Conservation (phyloP, 2,329 filamentous ascomycete species). For the Ophiostoma piceae region DNA sequence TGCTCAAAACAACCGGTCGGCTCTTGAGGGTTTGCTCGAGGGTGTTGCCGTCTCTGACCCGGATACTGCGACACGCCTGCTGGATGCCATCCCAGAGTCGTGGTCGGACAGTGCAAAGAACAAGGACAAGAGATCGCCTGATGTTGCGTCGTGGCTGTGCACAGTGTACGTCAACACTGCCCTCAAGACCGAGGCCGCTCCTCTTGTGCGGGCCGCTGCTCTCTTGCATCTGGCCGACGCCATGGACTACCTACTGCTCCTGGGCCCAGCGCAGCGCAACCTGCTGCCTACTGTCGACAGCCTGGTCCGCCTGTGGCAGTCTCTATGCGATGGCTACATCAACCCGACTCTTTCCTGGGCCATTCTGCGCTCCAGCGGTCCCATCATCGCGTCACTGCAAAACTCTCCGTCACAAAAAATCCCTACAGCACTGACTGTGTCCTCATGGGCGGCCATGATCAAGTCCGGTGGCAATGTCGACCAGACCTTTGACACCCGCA, state of each 20-base stretch:
- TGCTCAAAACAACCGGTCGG: constrained; percentile 21
- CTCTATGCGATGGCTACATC: constrained; percentile 36
- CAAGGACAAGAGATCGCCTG: constrained; percentile 25
- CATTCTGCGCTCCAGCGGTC: constrained; percentile 46
- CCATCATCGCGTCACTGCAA: constrained; percentile 36
- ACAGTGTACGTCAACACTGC: constrained; percentile 42
- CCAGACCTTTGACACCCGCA: constrained; percentile 60
- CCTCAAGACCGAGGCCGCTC: constrained; percentile 33
- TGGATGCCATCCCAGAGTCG: constrained; percentile 37
- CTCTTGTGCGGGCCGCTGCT: constrained; percentile 45
- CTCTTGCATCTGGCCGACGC: constrained; percentile 45
- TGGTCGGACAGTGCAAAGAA: constrained; percentile 27
- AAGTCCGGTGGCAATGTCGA: constrained; percentile 44
- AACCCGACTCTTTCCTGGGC: constrained; percentile 49
- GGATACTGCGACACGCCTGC: constrained; percentile 39
- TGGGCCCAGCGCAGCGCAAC: constrained; percentile 27
- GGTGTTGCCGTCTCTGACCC: constrained; percentile 38
- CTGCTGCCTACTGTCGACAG: constrained; percentile 45
- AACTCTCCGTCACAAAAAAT: background rate
- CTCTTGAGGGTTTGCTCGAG: constrained; percentile 34
- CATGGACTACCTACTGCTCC: constrained; percentile 38
- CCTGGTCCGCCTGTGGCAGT: constrained; percentile 37
- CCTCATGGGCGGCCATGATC: constrained; percentile 48
- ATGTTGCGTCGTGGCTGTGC: constrained; percentile 36
- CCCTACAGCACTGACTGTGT: constrained; percentile 23